Conservation (phyloP, 805 yeast genomes). For the Kazachstania psychrophila region DNA sequence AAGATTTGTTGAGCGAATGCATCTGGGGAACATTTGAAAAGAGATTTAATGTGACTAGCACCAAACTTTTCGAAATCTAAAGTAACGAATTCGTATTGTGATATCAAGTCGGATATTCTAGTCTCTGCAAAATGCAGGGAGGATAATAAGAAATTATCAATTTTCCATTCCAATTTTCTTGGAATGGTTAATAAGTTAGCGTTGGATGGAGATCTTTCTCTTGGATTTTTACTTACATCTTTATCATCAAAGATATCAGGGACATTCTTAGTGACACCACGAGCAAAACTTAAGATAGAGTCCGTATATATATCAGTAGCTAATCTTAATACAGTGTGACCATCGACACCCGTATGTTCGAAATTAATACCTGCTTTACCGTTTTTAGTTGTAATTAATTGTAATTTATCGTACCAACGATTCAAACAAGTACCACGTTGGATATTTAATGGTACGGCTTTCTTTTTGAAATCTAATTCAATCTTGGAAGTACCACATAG, state of each 20-base stretch:
- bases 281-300: conserved; percentile 79
- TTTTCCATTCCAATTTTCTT: conserved; percentile 80
- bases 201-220: conserved; percentile 1
- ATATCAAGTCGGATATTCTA: conserved; percentile 72
- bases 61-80: conserved; percentile 67
- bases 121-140: conserved; percentile 88
- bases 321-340: conserved; percentile 83
- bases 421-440: conserved; percentile 92
- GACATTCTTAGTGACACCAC: conserved; percentile 58
- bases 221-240: conserved; percentile 3
- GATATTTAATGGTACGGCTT: conserved; percentile 41
- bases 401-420: conserved; percentile 90
- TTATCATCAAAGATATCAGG: conserved; percentile 21
- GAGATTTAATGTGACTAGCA: conserved; percentile 58
- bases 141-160: conserved; percentile 66
- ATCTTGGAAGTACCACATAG: conserved; percentile 75
- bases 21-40: conserved; percentile 84
- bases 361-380: conserved; percentile 91
- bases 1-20: conserved; percentile 91
- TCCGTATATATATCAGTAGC: conserved; percentile 89
- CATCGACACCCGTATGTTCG: conserved; percentile 93
- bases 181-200: conserved; percentile 59
- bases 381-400: conserved; percentile 75
- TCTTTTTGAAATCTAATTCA: conserved; percentile 36
- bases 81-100: conserved; percentile 80